Evolutionary conservation across 1,139 yeast genomes (phyloP).

Genomic region (Yamadazyma jaroonii): DNA sequence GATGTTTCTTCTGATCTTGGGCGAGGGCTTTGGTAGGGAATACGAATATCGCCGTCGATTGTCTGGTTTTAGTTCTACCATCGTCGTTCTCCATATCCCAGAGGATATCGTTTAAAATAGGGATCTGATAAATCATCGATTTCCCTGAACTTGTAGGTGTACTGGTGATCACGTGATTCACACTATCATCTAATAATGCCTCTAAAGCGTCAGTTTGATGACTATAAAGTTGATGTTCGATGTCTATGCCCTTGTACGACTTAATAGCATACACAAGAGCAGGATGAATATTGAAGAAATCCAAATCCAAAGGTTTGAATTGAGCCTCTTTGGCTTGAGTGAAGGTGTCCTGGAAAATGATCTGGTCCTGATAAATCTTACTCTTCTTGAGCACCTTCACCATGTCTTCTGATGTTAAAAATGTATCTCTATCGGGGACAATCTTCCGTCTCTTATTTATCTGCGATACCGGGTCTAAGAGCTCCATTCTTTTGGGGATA

Average conservation of each 20-base stretch:
- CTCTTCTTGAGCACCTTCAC: conserved; percentile 42
- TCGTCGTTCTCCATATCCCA: conserved; percentile 26
- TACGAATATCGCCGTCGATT: conserved; percentile 71
- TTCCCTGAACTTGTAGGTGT: conserved; percentile 97
- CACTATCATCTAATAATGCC: conserved; percentile 41
- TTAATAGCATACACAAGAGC: conserved; percentile 44
- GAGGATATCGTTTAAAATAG: conserved; percentile 63
- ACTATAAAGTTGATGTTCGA: conserved; percentile 54
- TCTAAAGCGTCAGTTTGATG: conserved; percentile 83
- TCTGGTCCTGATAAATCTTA: conserved; percentile 59
- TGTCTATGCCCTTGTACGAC: conserved; percentile 46
- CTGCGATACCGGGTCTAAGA: conserved; percentile 31
- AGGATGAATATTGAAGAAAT: conserved; percentile 45
- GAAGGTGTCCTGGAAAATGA: conserved; percentile 31
- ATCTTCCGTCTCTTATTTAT: conserved; percentile 12
- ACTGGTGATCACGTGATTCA: conserved; percentile 71
- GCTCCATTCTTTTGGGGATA: conserved; percentile 46
- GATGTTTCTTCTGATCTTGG: conserved; percentile 87
- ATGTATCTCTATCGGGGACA: conserved; percentile 5
- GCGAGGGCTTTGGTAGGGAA: conserved; percentile 98
- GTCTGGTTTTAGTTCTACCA: conserved; percentile 16
- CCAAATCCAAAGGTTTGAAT: conserved; percentile 19
- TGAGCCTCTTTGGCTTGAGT: conserved; percentile 21
- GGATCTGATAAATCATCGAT: conserved; percentile 85
- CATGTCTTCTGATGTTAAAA: conserved; percentile 34